Evolutionary conservation across 2,329 filamentous ascomycete species (phyloP).

Genomic region (Phyllosticta ampelicida): DNA sequence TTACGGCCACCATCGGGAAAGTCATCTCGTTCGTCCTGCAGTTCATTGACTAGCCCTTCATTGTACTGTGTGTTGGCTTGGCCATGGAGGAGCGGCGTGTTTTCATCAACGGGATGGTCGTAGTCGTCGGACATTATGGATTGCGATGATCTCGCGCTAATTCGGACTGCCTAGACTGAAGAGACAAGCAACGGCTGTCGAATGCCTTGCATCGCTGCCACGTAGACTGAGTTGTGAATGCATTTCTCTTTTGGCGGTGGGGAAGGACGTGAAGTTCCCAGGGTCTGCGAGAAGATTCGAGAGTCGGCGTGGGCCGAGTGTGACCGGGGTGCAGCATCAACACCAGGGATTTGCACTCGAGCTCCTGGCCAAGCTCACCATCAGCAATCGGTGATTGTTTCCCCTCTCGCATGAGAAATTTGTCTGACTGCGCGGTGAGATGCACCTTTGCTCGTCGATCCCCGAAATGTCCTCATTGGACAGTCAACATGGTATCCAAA

Average conservation of each 20-base stretch:
- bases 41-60: constrained; percentile 1
- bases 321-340: background rate
- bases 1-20: constrained; percentile 32
- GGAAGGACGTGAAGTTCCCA: background rate
- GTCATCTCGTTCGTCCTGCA: constrained; percentile 9
- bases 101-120: constrained; percentile 1
- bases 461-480: background rate
- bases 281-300: constrained; percentile 10
- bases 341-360: background rate
- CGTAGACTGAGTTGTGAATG: background rate
- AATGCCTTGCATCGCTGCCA: background rate
- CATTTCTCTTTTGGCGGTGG: background rate
- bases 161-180: background rate
- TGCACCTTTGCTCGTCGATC: too few species aligned
- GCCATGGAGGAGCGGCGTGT: background rate
- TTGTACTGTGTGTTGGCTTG: background rate
- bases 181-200: background rate
- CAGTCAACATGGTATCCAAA: background rate
- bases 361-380: background rate
- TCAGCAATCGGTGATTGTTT: background rate
- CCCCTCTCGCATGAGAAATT: background rate
- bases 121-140: background rate
- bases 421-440: background rate
- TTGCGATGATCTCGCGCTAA: background rate
- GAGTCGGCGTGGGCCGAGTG: background rate